Base-by-base conservation (phyloP, 495 filamentous ascomycete genomes). In the Pyronema domesticum region DNA sequence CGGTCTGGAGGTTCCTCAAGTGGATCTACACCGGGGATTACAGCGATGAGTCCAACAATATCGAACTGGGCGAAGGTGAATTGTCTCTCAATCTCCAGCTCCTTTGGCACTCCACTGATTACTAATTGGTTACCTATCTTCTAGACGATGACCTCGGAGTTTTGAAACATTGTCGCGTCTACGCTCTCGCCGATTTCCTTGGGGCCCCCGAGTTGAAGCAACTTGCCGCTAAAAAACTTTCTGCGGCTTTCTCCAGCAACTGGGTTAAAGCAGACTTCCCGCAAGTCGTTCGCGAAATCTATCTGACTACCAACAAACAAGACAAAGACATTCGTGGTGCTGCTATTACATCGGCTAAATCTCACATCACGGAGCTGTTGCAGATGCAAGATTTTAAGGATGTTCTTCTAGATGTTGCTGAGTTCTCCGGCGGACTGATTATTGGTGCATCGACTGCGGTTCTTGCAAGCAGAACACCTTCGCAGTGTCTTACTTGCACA, bases 1-100 rank as follows among this genome's bases (percentile, higher is more conserved):
- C 50, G 11, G 50, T 53, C 9, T 53, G 37, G 36, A 1, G 50
- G 3, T 53, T 53, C 23, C 37, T 53, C 9, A 18, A 11, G 15
- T 53, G 19, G n/a, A 40, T 35, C 37, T 53, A 53, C 35, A 43
- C 37, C 1, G 50, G 50, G 13, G 50, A 53, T 4, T 53, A 53
- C 30, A 10, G 9, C 14, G 50, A 40, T 15, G 36, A 10, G 11
- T 33, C 10, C 35, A 43, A 43, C 6, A 53, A 15, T 47, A 13
- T 23, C 4, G 11, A 13, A 17, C 10, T 47, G 8, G 45, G 45
- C 13, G 45, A 14, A 30, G 45, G 45, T 17, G 10, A 14, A 18
- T 47, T 14, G 1, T 3, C 3, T 6, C 1, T 17, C 3, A 17
- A 17, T 42, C 11, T n/a, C 13, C 13, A 17, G 19, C 2, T 14